Evolutionary conservation across 495 filamentous ascomycete genomes (phyloP).

Genomic region (Aspergillus conjunctus): DNA sequence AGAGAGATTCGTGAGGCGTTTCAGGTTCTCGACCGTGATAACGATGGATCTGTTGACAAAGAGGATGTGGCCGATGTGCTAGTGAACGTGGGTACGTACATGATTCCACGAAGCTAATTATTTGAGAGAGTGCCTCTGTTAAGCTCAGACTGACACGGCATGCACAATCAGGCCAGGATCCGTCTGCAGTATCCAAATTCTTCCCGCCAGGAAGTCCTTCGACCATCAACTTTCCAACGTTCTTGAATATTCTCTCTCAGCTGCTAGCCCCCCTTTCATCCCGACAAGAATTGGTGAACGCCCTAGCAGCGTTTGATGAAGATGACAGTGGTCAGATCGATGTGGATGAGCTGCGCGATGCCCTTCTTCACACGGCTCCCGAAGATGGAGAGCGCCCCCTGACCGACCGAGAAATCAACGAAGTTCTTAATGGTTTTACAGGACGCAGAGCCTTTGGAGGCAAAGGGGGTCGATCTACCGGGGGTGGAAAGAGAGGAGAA

Average conservation of each 20-base stretch:
- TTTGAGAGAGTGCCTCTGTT: neutral
- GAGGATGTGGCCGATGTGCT: conserved; percentile 83
- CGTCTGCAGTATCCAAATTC: conserved; percentile 67
- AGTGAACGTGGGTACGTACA: conserved; percentile 64
- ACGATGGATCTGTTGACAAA: conserved; percentile 71
- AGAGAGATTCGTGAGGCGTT: conserved; percentile 82
- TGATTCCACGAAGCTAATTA: neutral
- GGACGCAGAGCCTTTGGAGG: conserved; percentile 73
- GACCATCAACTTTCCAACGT: conserved; percentile 79
- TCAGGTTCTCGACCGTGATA: conserved; percentile 80
- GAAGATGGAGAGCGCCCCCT: conserved; percentile 69
- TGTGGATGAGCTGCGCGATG: conserved; percentile 76
- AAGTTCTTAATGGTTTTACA: conserved; percentile 79
- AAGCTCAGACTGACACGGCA: conserved; percentile 10
- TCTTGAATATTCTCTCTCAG: conserved; percentile 74
- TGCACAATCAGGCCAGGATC: conserved; percentile 49
- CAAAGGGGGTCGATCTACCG: conserved; percentile 33
- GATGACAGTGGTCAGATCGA: conserved; percentile 94
- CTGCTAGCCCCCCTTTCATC: conserved; percentile 73
- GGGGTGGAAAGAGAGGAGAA: conserved; percentile 43
- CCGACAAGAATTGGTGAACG: conserved; percentile 74
- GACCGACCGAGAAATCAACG: conserved; percentile 77
- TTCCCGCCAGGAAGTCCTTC: conserved; percentile 69
- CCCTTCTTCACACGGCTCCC: conserved; percentile 76
- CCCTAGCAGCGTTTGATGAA: conserved; percentile 93